Evolutionary conservation across 805 yeast species (phyloP), one percentile per base, ranked within the genome.

Genomic region (Sporopachydermia lactativora): DNA sequence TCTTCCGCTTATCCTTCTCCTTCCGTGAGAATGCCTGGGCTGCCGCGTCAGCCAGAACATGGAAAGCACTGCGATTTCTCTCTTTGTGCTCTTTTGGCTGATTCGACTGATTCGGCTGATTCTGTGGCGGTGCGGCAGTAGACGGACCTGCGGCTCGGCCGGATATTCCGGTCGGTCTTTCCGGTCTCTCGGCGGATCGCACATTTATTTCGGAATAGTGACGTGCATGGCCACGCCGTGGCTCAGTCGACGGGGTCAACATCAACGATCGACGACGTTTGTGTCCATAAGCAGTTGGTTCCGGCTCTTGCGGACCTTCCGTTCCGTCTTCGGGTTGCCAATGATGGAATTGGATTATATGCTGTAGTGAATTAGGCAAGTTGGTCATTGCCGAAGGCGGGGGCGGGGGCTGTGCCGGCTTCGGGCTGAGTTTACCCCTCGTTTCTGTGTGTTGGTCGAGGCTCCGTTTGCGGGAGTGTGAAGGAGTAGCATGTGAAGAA

Each of bases 291-390:
- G n/a, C n/a, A n/a, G n/a, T n/a, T n/a, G n/a, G n/a, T n/a, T n/a
- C n/a, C n/a, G n/a, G n/a, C n/a, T n/a, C n/a, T n/a, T n/a, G n/a
- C n/a, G n/a, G n/a, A n/a, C n/a, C n/a, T n/a, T n/a, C n/a, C n/a
- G n/a, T n/a, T n/a, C n/a, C n/a, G 18, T 51, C 54, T 38, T 62
- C 68, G 1, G 74, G 75, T 43, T 66, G 66, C 76, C 77, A 72
- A 51, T 72, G 77, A 47, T 71, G 75, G 52, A 72, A 71, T 48
- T 71, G 77, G 19, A 71, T 67, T 5, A 70, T 59, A 44, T 69
- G 73, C 49, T 70, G 75, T 44, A 66, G 61, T 11, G 54, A 43
- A 4, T 50, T 38, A n/a, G 49, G 41, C 13, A 47, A 46, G 13
- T 53, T 45, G 1, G 48, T 42, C 16, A 48, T 47, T n/a, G 51